Evolutionary conservation across 1,284 basidiomycete genomes (phyloP), one percentile per base, ranked within the genome.

Genomic region (Ustilago vetiveriae): DNA sequence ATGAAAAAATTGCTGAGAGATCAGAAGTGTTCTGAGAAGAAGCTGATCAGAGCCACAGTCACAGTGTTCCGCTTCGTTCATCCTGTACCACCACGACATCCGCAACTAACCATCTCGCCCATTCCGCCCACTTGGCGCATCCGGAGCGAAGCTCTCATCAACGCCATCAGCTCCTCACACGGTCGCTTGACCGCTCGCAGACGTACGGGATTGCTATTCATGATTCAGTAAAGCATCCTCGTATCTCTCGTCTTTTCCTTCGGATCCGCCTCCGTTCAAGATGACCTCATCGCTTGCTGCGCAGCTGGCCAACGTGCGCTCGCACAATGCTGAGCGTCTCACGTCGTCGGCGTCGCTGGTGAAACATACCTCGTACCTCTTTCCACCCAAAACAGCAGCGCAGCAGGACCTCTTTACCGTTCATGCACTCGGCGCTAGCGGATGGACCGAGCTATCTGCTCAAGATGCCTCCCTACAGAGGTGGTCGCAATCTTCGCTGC

Each of bases 231-330:
- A 40, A 42, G 6, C 43, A 35, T 33, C 2, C 32, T 14, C 14
- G 5, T 7, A 6, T 27, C 32, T 22, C 27, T 33, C 27, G 35
- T 37, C 22, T 26, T 35, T 13, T 16, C 13, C 24, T 14, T 17
- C 33, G 22, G 16, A 11, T 19, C 19, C 8, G 30, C 32, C n/a
- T 8, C 10, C 4, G 17, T 5, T 11, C 41, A 58, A 32, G 21
- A 89, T 90, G 88, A 84, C 87, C 67, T 90, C 91, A 21, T 90
- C 90, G 74, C 89, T 98, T 66, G 91, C 92, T 17, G 84, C 86
- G 16, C 94, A 97, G 83, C 86, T 98, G 26, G 89, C 91, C 35
- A 87, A 89, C 73, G 87, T 89, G 72, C 88, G 89, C 14, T 95
- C 92, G 19, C 85, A 93, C 36, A 94, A 96, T 83, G 86, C 89